Evolutionary conservation across 805 yeast species (phyloP).

Genomic region (Ogataea thermomethanolica): DNA sequence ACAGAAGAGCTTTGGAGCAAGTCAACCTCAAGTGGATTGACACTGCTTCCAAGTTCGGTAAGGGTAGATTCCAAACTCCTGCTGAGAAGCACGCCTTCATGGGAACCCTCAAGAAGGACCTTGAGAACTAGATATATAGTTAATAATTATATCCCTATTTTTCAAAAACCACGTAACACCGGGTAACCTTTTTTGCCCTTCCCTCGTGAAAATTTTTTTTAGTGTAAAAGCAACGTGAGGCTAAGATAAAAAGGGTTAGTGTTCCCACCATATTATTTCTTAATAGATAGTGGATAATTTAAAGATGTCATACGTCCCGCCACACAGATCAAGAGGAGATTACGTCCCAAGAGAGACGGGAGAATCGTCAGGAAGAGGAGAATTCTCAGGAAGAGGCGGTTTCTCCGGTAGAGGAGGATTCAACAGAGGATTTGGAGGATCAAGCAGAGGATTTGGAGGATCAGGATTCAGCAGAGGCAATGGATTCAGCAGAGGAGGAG

Average conservation of each 20-base stretch:
- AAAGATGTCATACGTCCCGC: slow-evolving; percentile 44
- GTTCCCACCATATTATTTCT: slow-evolving; percentile 11
- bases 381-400: slow-evolving; percentile 29
- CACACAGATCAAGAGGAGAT: slow-evolving; percentile 40
- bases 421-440: slow-evolving; percentile 31
- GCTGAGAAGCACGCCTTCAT: slow-evolving; percentile 99
- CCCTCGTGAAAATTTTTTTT: slow-evolving; percentile 12
- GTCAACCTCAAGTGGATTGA: slow-evolving; percentile 99
- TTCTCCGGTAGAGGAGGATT: slow-evolving; percentile 23
- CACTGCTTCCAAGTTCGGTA: slow-evolving; percentile 99
- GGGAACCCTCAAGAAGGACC: slow-evolving; percentile 99
- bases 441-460: slow-evolving; percentile 32
- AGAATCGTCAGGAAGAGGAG: slow-evolving; percentile 29
- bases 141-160: slow-evolving; percentile 3
- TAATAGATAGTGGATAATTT: slow-evolving; percentile 11
- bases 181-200: slow-evolving; percentile 7
- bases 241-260: slow-evolving; percentile 9
- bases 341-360: slow-evolving; percentile 15
- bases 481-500: slow-evolving; percentile 32
- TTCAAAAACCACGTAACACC: slow-evolving; percentile 1
- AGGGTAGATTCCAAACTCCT: slow-evolving; percentile 99
- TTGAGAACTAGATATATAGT: slow-evolving; percentile 34
- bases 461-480: slow-evolving; percentile 33
- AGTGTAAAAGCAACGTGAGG: slow-evolving; percentile 12
- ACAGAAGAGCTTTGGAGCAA: slow-evolving; percentile 95